Conservation (phyloP, 192 early-diverging fungal genomes). For the Gonapodya prolifera region DNA sequence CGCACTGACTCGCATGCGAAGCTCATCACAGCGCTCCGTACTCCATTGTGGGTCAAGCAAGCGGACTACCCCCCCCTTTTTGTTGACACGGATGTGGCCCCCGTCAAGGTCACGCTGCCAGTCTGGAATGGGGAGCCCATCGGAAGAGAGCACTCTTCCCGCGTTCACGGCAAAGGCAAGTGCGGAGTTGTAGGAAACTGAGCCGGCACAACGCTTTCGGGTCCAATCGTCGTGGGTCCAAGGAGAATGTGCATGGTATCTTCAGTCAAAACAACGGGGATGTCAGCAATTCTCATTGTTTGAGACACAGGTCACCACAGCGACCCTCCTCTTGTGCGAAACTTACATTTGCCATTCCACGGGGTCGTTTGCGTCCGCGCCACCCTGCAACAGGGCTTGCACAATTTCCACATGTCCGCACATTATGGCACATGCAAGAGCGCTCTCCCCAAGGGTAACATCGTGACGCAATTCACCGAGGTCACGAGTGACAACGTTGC, state of each 20-base stretch:
- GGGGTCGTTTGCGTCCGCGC: neutral
- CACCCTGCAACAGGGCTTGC: neutral
- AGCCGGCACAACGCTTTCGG: neutral
- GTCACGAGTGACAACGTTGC: neutral
- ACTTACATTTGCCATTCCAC: neutral
- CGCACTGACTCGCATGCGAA: neutral
- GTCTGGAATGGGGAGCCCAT: neutral
- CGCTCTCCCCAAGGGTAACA: neutral
- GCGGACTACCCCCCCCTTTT: neutral
- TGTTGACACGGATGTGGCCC: neutral
- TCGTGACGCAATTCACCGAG: neutral
- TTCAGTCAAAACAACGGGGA: neutral
- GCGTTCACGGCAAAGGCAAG: neutral
- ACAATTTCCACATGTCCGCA: neutral
- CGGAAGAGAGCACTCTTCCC: neutral
- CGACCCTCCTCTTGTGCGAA: neutral
- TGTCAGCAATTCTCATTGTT: too few species aligned
- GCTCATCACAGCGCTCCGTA: neutral
- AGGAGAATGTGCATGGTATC: neutral
- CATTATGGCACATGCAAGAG: neutral
- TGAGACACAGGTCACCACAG: neutral
- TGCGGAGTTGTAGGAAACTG: neutral
- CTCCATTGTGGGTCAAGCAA: neutral
- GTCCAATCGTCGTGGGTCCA: neutral
- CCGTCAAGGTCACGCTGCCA: neutral